phyloP scores from a whole-genome alignment of 2,329 filamentous ascomycete genomes.

The Fusarium cyanostomum region DNA sequence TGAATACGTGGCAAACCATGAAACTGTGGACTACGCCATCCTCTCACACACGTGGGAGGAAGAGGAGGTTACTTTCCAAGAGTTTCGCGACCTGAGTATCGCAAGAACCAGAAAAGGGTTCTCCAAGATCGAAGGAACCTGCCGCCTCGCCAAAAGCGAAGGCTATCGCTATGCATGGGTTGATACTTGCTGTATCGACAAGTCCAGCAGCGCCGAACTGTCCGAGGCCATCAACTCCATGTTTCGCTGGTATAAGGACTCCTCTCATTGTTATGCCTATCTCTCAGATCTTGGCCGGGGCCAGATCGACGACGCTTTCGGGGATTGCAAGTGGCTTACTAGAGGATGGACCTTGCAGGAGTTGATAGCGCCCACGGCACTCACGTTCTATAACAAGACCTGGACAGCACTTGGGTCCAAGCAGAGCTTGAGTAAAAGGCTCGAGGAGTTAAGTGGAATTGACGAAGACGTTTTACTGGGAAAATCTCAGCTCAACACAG shows the following conservation, averaged over 20 bases:
- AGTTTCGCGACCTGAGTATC: constrained; percentile 19
- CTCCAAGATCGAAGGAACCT: constrained; percentile 33
- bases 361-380: neutral
- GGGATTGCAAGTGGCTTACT: constrained; percentile 3
- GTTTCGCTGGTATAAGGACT: constrained; percentile 19
- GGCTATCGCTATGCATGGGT: constrained; percentile 42
- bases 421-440: neutral
- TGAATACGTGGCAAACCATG: constrained; percentile 23
- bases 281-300: neutral
- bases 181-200: constrained; percentile 46
- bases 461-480: neutral
- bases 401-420: neutral
- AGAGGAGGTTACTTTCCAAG: constrained; percentile 42
- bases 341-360: constrained; percentile 15
- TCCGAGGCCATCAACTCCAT: constrained; percentile 28
- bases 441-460: neutral
- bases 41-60: constrained; percentile 46
- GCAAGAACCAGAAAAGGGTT: constrained; percentile 13
- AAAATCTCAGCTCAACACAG: neutral
- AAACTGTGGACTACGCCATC: constrained; percentile 42
- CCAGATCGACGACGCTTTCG: neutral
- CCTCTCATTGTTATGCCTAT: constrained; percentile 9
- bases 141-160: constrained; percentile 28
- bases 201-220: constrained; percentile 26
- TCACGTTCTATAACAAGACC: constrained; percentile 1